A percentile compares a stretch with the other conserved stretches of the same genome.
phyloP scores from a whole-genome alignment of 75 land plant species.

The Cryptomeria japonica region DNA sequence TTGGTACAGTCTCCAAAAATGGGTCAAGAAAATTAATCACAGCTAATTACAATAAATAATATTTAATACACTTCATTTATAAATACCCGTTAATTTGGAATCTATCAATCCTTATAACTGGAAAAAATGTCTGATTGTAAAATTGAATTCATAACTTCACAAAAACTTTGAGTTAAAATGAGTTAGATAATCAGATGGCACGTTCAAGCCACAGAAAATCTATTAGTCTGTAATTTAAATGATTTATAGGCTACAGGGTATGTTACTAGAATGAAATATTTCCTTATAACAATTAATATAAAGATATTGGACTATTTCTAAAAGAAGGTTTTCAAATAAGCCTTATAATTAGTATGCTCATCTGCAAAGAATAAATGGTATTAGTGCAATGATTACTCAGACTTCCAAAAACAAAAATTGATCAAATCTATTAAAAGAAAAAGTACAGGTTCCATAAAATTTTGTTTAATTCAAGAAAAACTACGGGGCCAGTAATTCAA shows the following conservation, averaged over 20 bases:
- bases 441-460: no score
- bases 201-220: not conserved
- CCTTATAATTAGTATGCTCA: no score
- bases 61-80: not conserved
- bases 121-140: not conserved
- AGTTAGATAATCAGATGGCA: not conserved
- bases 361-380: no score
- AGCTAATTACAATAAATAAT: not conserved
- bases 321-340: no score
- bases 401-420: no score
- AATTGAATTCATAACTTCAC: not conserved
- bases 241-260: not conserved
- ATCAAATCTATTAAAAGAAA: no score
- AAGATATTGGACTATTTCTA: no score
- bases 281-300: no score
- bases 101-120: not conserved
- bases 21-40: not conserved
- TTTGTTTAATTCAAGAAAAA: no score
- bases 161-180: not conserved
- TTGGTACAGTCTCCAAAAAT: not conserved
- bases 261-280: no score
- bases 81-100: not conserved
- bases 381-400: no score
- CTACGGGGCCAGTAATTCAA: no score
- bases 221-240: not conserved